phyloP scores from a whole-genome alignment of 176 grass and related monocot genomes.

The Tillandsia fasciculata region DNA sequence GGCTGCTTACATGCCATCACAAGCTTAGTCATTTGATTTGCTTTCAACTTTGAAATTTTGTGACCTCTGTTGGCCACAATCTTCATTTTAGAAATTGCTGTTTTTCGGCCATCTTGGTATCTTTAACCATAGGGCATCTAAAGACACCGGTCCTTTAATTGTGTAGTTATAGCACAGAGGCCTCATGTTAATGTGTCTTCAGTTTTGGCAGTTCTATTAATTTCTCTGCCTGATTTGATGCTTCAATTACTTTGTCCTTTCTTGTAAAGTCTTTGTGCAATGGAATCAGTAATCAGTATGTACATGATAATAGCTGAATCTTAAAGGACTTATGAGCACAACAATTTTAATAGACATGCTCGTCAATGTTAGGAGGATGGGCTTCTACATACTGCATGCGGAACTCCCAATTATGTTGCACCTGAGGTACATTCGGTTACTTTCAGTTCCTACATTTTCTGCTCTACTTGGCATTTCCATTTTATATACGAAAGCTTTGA shows the following conservation, averaged over 20 bases:
- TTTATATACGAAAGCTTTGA: neutral
- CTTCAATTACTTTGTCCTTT: neutral
- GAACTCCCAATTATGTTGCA: slow-evolving; percentile 96
- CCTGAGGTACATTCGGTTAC: slow-evolving; percentile 54
- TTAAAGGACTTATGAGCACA: neutral
- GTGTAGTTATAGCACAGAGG: too few species aligned
- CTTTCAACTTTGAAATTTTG: too few species aligned
- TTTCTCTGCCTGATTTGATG: neutral
- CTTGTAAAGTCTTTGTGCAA: neutral
- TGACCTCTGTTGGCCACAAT: too few species aligned
- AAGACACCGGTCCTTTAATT: too few species aligned
- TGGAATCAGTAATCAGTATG: neutral
- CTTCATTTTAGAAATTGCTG: too few species aligned
- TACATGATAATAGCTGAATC: neutral
- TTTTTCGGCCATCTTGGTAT: too few species aligned
- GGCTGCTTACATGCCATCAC: too few species aligned
- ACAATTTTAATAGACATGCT: slow-evolving; percentile 3
- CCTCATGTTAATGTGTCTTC: neutral
- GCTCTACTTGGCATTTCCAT: neutral
- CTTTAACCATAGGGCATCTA: too few species aligned
- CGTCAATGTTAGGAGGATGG: slow-evolving; percentile 46
- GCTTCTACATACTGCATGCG: slow-evolving; percentile 89
- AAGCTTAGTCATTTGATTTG: too few species aligned
- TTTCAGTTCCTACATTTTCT: slow-evolving; percentile 10
- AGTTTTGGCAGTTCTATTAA: neutral